Base-by-base conservation (phyloP, 129 eudicot species). In the Tanacetum coccineum region DNA sequence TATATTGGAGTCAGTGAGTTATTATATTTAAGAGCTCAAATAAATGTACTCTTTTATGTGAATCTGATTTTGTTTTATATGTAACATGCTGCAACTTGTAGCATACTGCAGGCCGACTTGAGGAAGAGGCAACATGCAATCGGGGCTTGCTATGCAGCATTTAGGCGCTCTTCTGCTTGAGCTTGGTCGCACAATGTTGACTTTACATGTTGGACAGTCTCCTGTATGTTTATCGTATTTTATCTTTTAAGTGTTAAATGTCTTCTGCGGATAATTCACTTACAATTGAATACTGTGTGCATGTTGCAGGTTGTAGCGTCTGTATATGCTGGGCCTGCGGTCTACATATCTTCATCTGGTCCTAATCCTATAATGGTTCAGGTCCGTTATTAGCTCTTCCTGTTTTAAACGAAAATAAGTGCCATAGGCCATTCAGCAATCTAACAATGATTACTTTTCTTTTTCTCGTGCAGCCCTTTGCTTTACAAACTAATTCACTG, bases 301-400 rank as follows among this genome's bases (percentile, higher is more conserved):
- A 49, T 62, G 20, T 66, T 81, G 93, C 84, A 94, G 99, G 88
- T 78, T 59, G 97, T 87, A 76, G 81, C 90, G 51, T 87, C 73
- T 53, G 87, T 94, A 21, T 81, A 75, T 74, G 87, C 99, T 68
- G 99, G 99, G 13, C 99, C 95, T 44, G 95, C 99, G 48, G 87
- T 94, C 49, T 94, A 89, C 68, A 87, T 94, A 45, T 89, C 99
- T 77, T 82, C 97, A 45, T 70, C 83, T 0, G 99, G 99, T 59
- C 97, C 99, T 25, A 89, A 94, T 80, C 99, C 97, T 8, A 81
- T 94, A 51, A 94, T 94, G 99, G 99, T 81, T 55, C 99, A 94
- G 99, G 99, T 93, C 76, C 15, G 84, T 72, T 56, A 55, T 13
- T 14, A n/a, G 21, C 6, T 30, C 9, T 32, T 32, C 9, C n/a